Base-by-base conservation (phyloP, 139 green algal genomes). In the Closterium sp. region DNA sequence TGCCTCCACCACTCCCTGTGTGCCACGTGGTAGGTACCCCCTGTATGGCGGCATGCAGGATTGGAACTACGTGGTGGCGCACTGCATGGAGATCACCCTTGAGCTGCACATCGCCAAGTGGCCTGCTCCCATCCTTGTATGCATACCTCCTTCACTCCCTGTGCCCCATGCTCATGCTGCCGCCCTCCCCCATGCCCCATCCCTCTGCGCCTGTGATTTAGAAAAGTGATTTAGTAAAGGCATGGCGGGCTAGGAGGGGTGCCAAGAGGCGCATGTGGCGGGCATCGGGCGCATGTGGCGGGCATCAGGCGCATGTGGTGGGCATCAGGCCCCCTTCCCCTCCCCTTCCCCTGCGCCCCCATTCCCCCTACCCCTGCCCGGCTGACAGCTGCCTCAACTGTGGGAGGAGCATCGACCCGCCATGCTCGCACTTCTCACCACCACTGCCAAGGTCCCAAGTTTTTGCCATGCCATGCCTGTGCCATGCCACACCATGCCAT, bases 51-150 rank as follows among this genome's bases (percentile, higher is more conserved):
- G 87, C 5, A 94, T 91, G 86, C 95, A 97, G 93, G 96, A 98
- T 94, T 98, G 96, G 96, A 96, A 97, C 89, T 99, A 99, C 93
- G 12, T 99, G 9, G 93, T 92, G 16, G 95, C 69, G 1, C 90
- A 91, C 38, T 98, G 95, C 92, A 94, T 98, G 88, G 96, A 97
- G 90, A 89, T 99, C 32, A 99, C 98, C 1, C 89, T 99, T 33
- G 98, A 99, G 94, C 90, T 92, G 86, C 43, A 87, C 64, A 86
- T 90, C 38, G 84, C 66, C 55, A 92, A 92, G 86, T 92, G 89
- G 89, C 89, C 89, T 30, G 23, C 88, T 21, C 28, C 36, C 21
- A n/a, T 32, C 28, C 55, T 76, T 4, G 55, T 76, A 76, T 28
- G 55, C 55, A n/a, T n/a, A n/a, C n/a, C n/a, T n/a, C 55, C 12